Evolutionary conservation across 2,329 filamentous ascomycete species (phyloP).

Genomic region (Scytalidium lignicola): DNA sequence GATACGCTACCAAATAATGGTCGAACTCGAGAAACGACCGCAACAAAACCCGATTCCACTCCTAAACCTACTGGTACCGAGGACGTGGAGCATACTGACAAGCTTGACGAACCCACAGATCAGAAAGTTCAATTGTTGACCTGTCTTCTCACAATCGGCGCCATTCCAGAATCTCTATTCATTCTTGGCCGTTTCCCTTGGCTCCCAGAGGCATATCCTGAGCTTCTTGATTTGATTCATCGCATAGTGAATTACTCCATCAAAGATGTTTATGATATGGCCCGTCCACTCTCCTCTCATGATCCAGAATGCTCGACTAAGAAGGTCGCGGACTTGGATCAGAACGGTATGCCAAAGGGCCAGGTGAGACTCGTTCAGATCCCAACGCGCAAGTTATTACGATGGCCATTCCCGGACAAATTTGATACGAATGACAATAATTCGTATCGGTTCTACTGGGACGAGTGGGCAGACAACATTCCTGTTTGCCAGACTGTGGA

Average conservation of each 20-base stretch:
- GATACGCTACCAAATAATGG: slow-evolving; percentile 56
- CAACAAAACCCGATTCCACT: slow-evolving; percentile 44
- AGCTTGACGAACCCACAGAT: slow-evolving; percentile 68
- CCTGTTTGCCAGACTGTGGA: slow-evolving; percentile 87
- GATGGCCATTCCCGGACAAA: slow-evolving; percentile 81
- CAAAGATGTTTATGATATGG: slow-evolving; percentile 61
- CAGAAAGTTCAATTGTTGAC: slow-evolving; percentile 84
- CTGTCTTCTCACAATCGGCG: slow-evolving; percentile 83
- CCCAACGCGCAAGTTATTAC: slow-evolving; percentile 60
- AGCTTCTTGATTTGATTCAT: slow-evolving; percentile 75
- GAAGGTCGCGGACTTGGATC: slow-evolving; percentile 53
- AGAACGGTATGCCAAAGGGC: slow-evolving; percentile 64
- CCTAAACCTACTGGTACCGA: slow-evolving; percentile 42
- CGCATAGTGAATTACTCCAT: slow-evolving; percentile 81
- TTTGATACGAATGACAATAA: slow-evolving; percentile 68
- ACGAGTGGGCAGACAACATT: slow-evolving; percentile 92
- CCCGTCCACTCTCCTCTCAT: slow-evolving; percentile 32
- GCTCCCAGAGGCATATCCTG: slow-evolving; percentile 79
- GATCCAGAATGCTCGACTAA: slow-evolving; percentile 38
- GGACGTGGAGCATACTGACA: slow-evolving; percentile 42
- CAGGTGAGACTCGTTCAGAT: slow-evolving; percentile 57
- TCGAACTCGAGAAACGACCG: slow-evolving; percentile 42
- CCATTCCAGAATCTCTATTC: slow-evolving; percentile 87
- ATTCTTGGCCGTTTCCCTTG: slow-evolving; percentile 90
- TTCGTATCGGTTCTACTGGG: slow-evolving; percentile 92